phyloP scores from a whole-genome alignment of 495 filamentous ascomycete species.

The Peziza echinospora region DNA sequence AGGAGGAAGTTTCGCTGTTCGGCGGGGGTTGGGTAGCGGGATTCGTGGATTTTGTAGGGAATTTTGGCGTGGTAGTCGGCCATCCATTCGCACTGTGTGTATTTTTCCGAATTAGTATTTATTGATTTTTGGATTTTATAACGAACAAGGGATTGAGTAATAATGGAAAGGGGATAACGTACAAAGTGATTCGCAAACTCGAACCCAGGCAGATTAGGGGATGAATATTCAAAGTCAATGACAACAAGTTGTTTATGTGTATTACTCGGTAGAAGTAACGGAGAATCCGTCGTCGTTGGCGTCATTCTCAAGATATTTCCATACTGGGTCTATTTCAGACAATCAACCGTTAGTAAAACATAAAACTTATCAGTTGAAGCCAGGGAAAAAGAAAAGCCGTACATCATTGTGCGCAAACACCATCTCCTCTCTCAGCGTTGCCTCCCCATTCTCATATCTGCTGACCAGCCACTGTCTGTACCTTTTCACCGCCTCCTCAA shows the following conservation, averaged over 20 bases:
- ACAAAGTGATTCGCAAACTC: conserved; percentile 99
- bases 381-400: no score
- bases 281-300: conserved; percentile 62
- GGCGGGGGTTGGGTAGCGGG: conserved; percentile 49
- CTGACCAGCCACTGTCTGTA: conserved; percentile 54
- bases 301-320: conserved; percentile 88
- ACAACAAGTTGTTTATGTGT: conserved; percentile 88
- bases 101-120: conserved; percentile 2
- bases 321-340: no score
- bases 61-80: conserved; percentile 66
- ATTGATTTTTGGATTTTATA: not conserved
- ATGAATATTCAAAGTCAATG: conserved; percentile 97
- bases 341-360: not conserved
- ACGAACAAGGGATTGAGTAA: not conserved
- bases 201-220: conserved; percentile 62
- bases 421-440: conserved; percentile 46
- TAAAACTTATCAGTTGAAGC: no score
- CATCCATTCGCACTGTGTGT: conserved; percentile 91
- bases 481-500: conserved; percentile 50
- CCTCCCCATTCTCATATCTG: conserved; percentile 44
- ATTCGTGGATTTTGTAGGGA: conserved; percentile 45
- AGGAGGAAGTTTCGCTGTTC: conserved; percentile 69
- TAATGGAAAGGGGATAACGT: no score
- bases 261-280: conserved; percentile 68
- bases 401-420: conserved; percentile 97